Evolutionary conservation across 1,284 basidiomycete genomes (phyloP).

Genomic region (Boletus sp.): DNA sequence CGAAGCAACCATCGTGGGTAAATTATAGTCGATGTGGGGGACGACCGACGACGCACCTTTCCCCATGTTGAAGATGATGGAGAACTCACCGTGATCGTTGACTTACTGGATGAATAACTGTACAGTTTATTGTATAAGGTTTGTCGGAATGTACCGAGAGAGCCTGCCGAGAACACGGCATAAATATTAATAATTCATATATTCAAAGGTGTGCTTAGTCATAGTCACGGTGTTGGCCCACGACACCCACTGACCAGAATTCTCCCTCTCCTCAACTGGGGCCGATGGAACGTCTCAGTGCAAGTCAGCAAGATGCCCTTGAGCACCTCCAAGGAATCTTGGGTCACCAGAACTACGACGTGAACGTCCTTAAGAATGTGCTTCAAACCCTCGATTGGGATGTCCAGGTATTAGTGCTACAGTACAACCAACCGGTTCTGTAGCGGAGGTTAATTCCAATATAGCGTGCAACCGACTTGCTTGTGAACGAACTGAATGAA

Average conservation of each 20-base stretch:
- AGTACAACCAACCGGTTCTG: background rate
- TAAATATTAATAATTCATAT: no score
- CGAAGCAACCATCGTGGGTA: no score
- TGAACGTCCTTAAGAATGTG: slow-evolving; percentile 55
- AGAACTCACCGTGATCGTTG: no score
- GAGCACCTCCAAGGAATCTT: slow-evolving; percentile 21
- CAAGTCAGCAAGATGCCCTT: slow-evolving; percentile 16
- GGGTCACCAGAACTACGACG: slow-evolving; percentile 45
- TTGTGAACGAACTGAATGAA: slow-evolving; percentile 45
- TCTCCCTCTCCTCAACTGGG: background rate
- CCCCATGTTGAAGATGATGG: no score
- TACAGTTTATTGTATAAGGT: no score
- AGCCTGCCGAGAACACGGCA: no score
- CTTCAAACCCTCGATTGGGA: slow-evolving; percentile 67
- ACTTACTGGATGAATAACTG: no score
- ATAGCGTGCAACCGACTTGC: slow-evolving; percentile 59
- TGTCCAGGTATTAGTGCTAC: slow-evolving; percentile 47
- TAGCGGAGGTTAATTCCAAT: background rate
- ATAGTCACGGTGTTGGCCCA: no score
- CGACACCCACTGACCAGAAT: background rate
- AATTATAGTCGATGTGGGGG: no score
- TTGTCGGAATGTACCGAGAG: no score
- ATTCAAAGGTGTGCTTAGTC: no score
- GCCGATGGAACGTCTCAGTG: slow-evolving; percentile 20
- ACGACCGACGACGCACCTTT: no score